Percentiles rank a stretch among this genome's conserved stretches.
These are phyloP conservation scores for Yamadazyma siamensis DNA, from an alignment of 1,139 yeast species.

Conservation along the genomic window DNA sequence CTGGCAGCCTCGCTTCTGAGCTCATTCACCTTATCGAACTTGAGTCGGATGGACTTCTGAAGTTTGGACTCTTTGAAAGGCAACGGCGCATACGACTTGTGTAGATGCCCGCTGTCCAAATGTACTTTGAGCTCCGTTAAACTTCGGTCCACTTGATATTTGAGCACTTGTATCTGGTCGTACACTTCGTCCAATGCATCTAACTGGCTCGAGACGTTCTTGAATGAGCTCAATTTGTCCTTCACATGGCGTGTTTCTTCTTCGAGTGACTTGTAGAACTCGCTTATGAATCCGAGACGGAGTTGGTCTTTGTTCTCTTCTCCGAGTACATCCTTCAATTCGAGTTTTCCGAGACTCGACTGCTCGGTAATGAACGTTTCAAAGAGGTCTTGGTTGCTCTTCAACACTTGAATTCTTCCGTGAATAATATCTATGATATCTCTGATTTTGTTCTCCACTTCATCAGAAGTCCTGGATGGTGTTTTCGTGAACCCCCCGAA, in stretches of 20 bases:
- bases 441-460: constrained; percentile 12
- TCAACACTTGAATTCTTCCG: constrained; percentile 9
- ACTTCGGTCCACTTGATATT: constrained; percentile 10
- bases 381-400: not conserved
- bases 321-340: too few species aligned
- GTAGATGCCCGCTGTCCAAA: too few species aligned
- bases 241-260: not conserved
- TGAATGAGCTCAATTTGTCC: not conserved
- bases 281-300: constrained; percentile 10
- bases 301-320: constrained; percentile 13
- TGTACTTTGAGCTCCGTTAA: too few species aligned
- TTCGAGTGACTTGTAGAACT: constrained; percentile 2
- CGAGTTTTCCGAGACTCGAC: too few species aligned
- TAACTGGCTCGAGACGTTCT: not conserved
- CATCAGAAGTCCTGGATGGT: constrained; percentile 2
- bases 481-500: constrained; percentile 8
- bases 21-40: constrained; percentile 17
- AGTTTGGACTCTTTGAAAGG: constrained; percentile 20
- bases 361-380: constrained; percentile 1
- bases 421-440: constrained; percentile 17
- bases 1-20: too few species aligned
- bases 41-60: constrained; percentile 18
- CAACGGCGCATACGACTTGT: constrained; percentile 17
- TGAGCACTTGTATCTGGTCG: constrained; percentile 5
- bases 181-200: constrained; percentile 1